These are phyloP conservation scores for Phyllosticta paracitricarpa DNA, from an alignment of 2,329 filamentous ascomycete species.

Conservation along the genomic window DNA sequence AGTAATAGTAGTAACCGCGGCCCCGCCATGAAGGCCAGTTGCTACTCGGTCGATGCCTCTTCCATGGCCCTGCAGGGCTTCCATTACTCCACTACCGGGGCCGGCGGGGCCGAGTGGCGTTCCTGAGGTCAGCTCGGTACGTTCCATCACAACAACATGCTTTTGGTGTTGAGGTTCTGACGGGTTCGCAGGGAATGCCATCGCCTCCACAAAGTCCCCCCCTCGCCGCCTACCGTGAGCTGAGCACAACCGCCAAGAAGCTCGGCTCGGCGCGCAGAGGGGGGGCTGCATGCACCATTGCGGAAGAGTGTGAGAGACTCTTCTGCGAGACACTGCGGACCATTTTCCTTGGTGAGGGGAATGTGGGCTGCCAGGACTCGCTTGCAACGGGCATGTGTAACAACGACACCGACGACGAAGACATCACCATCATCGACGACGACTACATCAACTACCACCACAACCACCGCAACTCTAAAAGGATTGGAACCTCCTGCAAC, in stretches of 20 bases:
- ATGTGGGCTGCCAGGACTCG: conserved; percentile 65
- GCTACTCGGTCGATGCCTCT: conserved; percentile 69
- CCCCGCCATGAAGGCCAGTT: conserved; percentile 72
- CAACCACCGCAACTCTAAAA: conserved; percentile 40
- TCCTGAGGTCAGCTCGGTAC: conserved; percentile 36
- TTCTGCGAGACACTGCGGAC: conserved; percentile 92
- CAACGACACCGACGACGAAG: conserved; percentile 22
- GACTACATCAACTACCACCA: conserved; percentile 15
- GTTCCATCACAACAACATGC: conserved; percentile 12
- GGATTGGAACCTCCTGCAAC: conserved; percentile 43
- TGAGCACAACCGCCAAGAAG: conserved; percentile 29
- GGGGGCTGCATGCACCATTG: conserved; percentile 94
- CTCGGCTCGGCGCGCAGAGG: conserved; percentile 45
- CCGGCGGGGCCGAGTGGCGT: conserved; percentile 48
- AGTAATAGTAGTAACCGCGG: conserved; percentile 56
- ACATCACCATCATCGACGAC: conserved; percentile 14
- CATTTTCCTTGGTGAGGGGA: conserved; percentile 95
- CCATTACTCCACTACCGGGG: conserved; percentile 92
- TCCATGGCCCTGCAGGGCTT: conserved; percentile 67
- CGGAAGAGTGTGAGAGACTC: conserved; percentile 99
- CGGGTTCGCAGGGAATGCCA: conserved; percentile 57
- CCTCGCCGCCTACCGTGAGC: conserved; percentile 61
- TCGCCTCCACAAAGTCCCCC: conserved; percentile 82
- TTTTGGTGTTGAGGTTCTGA: conserved; percentile 12
- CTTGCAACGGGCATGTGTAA: conserved; percentile 66